A percentile compares a stretch with the other conserved stretches of the same genome.
These are phyloP conservation scores for Pyrenophora tritici-repentis DNA, from an alignment of 2,329 filamentous ascomycete genomes.

Conservation along the genomic window DNA sequence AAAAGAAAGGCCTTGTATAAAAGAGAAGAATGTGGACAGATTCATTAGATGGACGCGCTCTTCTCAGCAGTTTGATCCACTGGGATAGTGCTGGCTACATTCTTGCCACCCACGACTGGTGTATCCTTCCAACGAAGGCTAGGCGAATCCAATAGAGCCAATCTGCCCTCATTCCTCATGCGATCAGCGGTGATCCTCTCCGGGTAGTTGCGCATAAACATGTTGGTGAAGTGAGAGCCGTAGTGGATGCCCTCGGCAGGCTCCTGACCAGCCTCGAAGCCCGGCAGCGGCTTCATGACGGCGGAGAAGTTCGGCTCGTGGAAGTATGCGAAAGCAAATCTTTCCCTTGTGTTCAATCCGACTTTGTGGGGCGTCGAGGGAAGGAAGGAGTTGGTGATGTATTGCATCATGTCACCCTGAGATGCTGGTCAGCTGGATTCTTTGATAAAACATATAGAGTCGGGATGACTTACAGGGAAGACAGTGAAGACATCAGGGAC, in stretches of 20 bases:
- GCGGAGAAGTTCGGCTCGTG: conserved; percentile 15
- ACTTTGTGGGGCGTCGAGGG: conserved; percentile 15
- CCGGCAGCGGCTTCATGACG: conserved; percentile 10
- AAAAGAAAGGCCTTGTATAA: too few species aligned
- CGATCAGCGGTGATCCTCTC: conserved; percentile 7
- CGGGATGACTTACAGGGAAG: conserved; percentile 44
- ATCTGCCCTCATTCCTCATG: conserved; percentile 7
- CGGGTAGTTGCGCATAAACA: conserved; percentile 17
- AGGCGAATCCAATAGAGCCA: conserved; percentile 8
- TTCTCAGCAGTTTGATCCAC: too few species aligned
- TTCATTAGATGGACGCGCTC: too few species aligned
- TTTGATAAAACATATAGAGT: too few species aligned
- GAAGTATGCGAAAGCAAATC: conserved; percentile 16
- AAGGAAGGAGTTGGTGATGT: conserved; percentile 14
- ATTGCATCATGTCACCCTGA: conserved; percentile 16
- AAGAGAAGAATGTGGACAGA: too few species aligned
- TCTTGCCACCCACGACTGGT: background rate
- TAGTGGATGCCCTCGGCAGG: conserved; percentile 10
- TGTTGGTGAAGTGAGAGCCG: conserved; percentile 13
- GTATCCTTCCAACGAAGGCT: conserved; percentile 3
- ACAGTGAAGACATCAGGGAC: conserved; percentile 54
- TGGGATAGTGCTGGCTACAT: background rate
- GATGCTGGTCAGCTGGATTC: background rate
- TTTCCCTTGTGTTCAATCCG: conserved; percentile 13
- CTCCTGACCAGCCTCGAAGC: conserved; percentile 9